Evolutionary conservation across 2,329 filamentous ascomycete genomes (phyloP).

Genomic region (Paraconiothyrium sp.): DNA sequence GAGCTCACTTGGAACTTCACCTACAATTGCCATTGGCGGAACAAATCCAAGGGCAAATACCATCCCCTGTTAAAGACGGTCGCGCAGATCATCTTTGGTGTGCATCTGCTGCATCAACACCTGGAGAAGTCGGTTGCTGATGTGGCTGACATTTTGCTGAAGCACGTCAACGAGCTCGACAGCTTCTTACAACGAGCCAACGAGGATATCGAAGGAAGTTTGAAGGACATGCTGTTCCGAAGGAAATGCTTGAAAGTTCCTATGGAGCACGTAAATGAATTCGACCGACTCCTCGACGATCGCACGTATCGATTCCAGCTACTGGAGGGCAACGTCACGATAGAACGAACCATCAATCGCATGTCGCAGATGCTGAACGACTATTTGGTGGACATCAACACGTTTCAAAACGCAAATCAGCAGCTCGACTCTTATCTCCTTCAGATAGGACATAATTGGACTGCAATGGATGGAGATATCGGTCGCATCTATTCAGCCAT

Average conservation of each 20-base stretch:
- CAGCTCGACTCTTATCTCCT: slow-evolving; percentile 81
- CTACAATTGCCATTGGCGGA: slow-evolving; percentile 79
- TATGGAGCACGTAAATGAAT: slow-evolving; percentile 81
- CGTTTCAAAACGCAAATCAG: slow-evolving; percentile 78
- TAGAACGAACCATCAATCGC: slow-evolving; percentile 86
- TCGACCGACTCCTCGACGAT: slow-evolving; percentile 89
- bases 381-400: slow-evolving; percentile 78
- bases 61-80: slow-evolving; percentile 92
- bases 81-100: slow-evolving; percentile 91
- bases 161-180: slow-evolving; percentile 93
- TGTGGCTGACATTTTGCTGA: slow-evolving; percentile 87
- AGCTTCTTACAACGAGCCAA: slow-evolving; percentile 86
- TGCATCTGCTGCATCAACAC: slow-evolving; percentile 84
- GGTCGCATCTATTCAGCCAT: slow-evolving; percentile 85
- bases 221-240: slow-evolving; percentile 74
- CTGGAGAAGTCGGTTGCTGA: slow-evolving; percentile 89
- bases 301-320: slow-evolving; percentile 83
- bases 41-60: slow-evolving; percentile 76
- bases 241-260: slow-evolving; percentile 83
- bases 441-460: slow-evolving; percentile 69
- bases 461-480: slow-evolving; percentile 67
- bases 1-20: slow-evolving; percentile 75
- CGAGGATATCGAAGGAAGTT: slow-evolving; percentile 83
- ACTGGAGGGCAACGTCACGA: slow-evolving; percentile 86
- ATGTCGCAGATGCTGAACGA: slow-evolving; percentile 81